These are phyloP conservation scores for Chrysoporthe austroafricana DNA, from an alignment of 2,329 filamentous ascomycete genomes.

Conservation along the genomic window DNA sequence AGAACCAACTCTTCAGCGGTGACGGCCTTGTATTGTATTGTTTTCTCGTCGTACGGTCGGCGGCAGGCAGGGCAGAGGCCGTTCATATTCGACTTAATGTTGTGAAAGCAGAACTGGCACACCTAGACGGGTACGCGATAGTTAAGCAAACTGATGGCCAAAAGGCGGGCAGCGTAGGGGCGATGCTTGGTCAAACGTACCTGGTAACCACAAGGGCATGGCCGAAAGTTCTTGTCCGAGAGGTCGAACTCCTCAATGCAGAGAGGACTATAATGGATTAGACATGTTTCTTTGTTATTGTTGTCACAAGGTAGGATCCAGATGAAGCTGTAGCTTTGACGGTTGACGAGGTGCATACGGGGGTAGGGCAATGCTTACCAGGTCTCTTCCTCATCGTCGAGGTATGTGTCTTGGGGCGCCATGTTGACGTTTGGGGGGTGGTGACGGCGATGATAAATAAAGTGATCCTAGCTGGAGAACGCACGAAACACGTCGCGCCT, in stretches of 20 bases:
- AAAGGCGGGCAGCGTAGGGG: conserved; percentile 19
- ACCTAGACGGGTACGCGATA: conserved; percentile 60
- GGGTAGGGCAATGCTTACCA: conserved; percentile 54
- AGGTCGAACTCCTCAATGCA: conserved; percentile 99
- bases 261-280: conserved; percentile 69
- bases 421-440: conserved; percentile 45
- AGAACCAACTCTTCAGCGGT: conserved; percentile 86
- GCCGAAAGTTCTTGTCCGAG: conserved; percentile 94
- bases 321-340: conserved; percentile 13
- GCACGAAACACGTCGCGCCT: conserved; percentile 9
- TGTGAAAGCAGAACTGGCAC: conserved; percentile 99
- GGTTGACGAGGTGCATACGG: conserved; percentile 29
- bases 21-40: conserved; percentile 95
- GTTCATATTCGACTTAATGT: conserved; percentile 98
- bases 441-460: conserved; percentile 18
- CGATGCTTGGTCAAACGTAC: conserved; percentile 53
- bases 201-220: conserved; percentile 97
- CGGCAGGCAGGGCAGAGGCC: conserved; percentile 96
- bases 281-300: conserved; percentile 33
- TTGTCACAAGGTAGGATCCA: conserved; percentile 27
- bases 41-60: conserved; percentile 93
- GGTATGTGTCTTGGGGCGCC: conserved; percentile 71
- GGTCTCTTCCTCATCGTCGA: conserved; percentile 72
- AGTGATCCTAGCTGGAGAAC: conserved; percentile 18
- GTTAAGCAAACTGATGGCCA: conserved; percentile 29